phyloP scores from a whole-genome alignment of 2,329 filamentous ascomycete genomes.

The Aspergillus ruber region DNA sequence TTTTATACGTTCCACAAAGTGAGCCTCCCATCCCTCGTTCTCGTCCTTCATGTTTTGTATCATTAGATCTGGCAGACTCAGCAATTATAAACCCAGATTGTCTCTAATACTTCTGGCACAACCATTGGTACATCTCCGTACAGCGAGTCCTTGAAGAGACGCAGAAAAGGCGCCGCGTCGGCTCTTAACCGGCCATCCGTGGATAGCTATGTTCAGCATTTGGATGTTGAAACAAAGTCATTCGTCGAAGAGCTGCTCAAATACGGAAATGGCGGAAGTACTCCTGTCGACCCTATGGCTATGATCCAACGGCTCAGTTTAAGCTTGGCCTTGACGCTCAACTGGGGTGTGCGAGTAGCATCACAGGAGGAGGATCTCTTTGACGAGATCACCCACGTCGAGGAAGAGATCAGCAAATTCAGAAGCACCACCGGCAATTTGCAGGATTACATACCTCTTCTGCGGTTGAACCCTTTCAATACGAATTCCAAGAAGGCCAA shows the following conservation, averaged over 20 bases:
- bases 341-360: conserved; percentile 59
- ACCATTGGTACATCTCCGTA: conserved; percentile 64
- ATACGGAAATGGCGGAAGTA: conserved; percentile 50
- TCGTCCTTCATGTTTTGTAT: neutral
- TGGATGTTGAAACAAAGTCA: conserved; percentile 57
- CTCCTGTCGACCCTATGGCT: conserved; percentile 58
- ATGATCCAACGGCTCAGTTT: conserved; percentile 61
- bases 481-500: conserved; percentile 52
- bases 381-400: conserved; percentile 66
- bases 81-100: conserved; percentile 37
- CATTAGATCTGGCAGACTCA: neutral
- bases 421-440: conserved; percentile 73
- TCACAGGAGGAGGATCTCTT: conserved; percentile 58
- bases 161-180: conserved; percentile 59
- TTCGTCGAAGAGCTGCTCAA: conserved; percentile 57
- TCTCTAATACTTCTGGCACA: conserved; percentile 60
- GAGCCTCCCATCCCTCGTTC: conserved; percentile 5
- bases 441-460: conserved; percentile 69
- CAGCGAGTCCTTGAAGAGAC: conserved; percentile 57
- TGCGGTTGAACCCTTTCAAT: conserved; percentile 61
- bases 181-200: conserved; percentile 61
- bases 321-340: conserved; percentile 58
- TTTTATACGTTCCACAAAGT: conserved; percentile 58
- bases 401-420: conserved; percentile 66
- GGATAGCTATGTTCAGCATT: conserved; percentile 55